These are phyloP conservation scores for Chamaecyparis obtusa DNA, from an alignment of 75 land plant species.

Conservation along the genomic window DNA sequence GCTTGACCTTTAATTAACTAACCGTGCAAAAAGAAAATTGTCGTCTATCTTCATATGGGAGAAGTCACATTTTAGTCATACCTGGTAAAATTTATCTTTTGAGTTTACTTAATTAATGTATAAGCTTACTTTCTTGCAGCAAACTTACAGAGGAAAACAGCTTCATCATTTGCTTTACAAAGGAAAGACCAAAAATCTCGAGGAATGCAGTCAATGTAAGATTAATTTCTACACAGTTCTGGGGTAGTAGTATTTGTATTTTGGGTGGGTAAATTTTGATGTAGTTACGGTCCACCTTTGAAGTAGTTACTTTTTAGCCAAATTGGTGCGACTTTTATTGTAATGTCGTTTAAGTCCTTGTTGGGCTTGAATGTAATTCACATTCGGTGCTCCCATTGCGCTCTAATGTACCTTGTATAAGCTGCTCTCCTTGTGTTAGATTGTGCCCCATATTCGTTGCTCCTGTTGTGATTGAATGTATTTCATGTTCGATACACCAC, in stretches of 20 bases:
- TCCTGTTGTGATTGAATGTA: neutral
- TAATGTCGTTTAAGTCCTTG: too few relatives aligned
- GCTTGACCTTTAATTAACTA: neutral
- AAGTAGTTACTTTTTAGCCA: neutral
- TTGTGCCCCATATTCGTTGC: too few relatives aligned
- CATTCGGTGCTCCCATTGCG: too few relatives aligned
- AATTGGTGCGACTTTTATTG: neutral
- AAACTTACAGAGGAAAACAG: conserved; percentile 92
- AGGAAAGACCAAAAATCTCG: conserved; percentile 61
- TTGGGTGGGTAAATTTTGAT: neutral
- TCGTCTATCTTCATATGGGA: neutral
- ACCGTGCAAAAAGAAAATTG: neutral
- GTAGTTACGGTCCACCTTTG: neutral
- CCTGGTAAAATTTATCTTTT: neutral
- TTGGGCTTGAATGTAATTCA: too few relatives aligned
- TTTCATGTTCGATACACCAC: neutral
- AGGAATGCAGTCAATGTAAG: conserved; percentile 68
- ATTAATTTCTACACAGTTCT: neutral
- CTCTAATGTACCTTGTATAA: too few relatives aligned
- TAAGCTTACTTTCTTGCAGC: conserved; percentile 36
- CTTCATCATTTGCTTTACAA: conserved; percentile 85
- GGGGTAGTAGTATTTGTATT: neutral
- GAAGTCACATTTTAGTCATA: neutral
- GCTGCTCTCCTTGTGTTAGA: too few relatives aligned
- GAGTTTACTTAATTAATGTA: neutral